Conservation (phyloP, 106 monocot genomes). For the Allium sativum region DNA sequence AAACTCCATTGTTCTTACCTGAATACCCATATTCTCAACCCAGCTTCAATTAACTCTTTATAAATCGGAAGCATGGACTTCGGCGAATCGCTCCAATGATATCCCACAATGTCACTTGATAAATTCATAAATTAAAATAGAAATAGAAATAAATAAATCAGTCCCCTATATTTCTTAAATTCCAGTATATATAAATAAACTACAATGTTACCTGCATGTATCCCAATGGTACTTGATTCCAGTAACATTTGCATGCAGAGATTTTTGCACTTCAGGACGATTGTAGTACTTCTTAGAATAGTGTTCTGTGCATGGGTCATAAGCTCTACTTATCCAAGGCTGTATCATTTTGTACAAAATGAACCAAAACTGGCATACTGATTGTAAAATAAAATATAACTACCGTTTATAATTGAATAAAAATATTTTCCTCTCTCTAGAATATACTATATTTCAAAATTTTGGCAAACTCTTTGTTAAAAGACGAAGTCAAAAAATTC, state of each 20-base stretch:
- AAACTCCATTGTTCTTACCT: conserved; percentile 42
- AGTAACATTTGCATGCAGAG: conserved; percentile 84
- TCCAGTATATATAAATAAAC: neutral
- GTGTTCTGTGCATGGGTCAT: conserved; percentile 77
- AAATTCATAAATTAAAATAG: too few species aligned
- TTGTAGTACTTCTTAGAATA: conserved; percentile 64
- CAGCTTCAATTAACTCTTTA: conserved; percentile 68
- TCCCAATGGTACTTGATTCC: conserved; percentile 64
- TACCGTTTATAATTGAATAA: too few species aligned
- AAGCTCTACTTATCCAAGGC: conserved; percentile 83
- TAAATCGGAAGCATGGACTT: conserved; percentile 94
- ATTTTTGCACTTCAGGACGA: conserved; percentile 65
- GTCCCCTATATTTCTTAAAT: neutral
- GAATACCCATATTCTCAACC: conserved; percentile 85
- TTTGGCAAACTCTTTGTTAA: too few species aligned
- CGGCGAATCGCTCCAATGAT: conserved; percentile 78
- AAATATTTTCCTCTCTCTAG: too few species aligned
- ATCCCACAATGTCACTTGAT: conserved; percentile 53
- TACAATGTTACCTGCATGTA: conserved; percentile 65
- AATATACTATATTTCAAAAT: too few species aligned
- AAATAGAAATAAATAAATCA: too few species aligned
- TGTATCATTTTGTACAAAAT: conserved; percentile 6
- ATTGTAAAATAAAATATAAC: too few species aligned
- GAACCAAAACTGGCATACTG: too few species aligned
- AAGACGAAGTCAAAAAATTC: neutral